Evolutionary conservation across 2,329 filamentous ascomycete species (phyloP).

Genomic region (Cyanodermella asteris): DNA sequence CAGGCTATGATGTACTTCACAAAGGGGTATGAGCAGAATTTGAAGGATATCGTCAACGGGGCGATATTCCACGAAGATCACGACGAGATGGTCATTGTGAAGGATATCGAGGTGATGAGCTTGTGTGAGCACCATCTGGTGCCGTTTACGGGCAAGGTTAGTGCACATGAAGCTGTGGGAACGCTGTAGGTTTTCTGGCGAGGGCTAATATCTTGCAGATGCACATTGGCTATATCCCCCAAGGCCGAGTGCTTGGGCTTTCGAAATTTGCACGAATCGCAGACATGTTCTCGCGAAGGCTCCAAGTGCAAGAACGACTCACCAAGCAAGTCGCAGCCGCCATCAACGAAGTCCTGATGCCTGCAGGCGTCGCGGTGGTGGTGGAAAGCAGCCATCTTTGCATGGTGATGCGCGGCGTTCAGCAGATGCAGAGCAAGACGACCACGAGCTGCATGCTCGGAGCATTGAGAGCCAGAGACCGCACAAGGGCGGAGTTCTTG

Average conservation of each 20-base stretch:
- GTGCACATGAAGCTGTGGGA: slow-evolving; percentile 3
- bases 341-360: slow-evolving; percentile 78
- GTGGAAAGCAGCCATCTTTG: slow-evolving; percentile 94
- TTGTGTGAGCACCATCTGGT: slow-evolving; percentile 96
- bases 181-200: too few species aligned
- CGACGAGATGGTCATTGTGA: slow-evolving; percentile 92
- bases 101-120: slow-evolving; percentile 88
- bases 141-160: slow-evolving; percentile 82
- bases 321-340: slow-evolving; percentile 92
- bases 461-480: slow-evolving; percentile 76
- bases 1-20: slow-evolving; percentile 93
- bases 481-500: slow-evolving; percentile 89
- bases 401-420: slow-evolving; percentile 98
- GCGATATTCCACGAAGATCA: slow-evolving; percentile 94
- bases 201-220: slow-evolving; percentile 39
- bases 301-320: slow-evolving; percentile 90
- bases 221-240: slow-evolving; percentile 96
- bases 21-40: slow-evolving; percentile 88
- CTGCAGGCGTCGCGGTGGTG: slow-evolving; percentile 76
- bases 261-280: slow-evolving; percentile 91
- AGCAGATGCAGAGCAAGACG: slow-evolving; percentile 70
- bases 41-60: slow-evolving; percentile 73
- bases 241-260: slow-evolving; percentile 70
- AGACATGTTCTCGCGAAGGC: slow-evolving; percentile 81
- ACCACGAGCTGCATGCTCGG: slow-evolving; percentile 97